A percentile compares a stretch with the other conserved stretches of the same genome.
These are phyloP conservation scores for Tulasnella sp. DNA, from an alignment of 768 basidiomycete genomes.

Conservation along the genomic window DNA sequence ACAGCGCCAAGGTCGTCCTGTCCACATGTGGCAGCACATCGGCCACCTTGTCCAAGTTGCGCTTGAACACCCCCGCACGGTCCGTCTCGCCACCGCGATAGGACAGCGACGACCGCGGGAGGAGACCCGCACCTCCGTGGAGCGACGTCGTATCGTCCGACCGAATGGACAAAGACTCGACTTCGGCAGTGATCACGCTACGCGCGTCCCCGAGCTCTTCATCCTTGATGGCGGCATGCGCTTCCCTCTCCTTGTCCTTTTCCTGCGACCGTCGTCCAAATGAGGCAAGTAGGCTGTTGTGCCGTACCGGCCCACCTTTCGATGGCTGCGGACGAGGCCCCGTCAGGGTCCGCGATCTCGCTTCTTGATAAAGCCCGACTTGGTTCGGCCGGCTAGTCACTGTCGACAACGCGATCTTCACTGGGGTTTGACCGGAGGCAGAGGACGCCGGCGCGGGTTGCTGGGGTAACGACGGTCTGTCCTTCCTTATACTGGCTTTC, in stretches of 20 bases:
- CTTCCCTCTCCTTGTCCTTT: too few relatives aligned
- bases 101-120: not conserved
- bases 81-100: not conserved
- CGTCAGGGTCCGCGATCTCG: too few relatives aligned
- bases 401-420: not conserved
- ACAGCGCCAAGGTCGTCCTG: not conserved
- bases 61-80: not conserved
- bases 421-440: too few relatives aligned
- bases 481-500: slow-evolving; percentile 9
- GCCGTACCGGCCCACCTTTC: not conserved
- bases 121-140: not conserved
- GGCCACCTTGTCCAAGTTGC: slow-evolving; percentile 3
- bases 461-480: slow-evolving; percentile 1
- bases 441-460: too few relatives aligned
- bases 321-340: not conserved
- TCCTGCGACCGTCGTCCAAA: too few relatives aligned
- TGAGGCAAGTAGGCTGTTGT: not conserved
- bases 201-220: too few relatives aligned
- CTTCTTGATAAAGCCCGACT: too few relatives aligned
- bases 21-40: slow-evolving; percentile 14
- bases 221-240: too few relatives aligned
- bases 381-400: not conserved
- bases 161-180: not conserved
- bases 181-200: too few relatives aligned
- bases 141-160: not conserved